Conservation (phyloP, 257 asterid genomes). For the Anisodus tanguticus region DNA sequence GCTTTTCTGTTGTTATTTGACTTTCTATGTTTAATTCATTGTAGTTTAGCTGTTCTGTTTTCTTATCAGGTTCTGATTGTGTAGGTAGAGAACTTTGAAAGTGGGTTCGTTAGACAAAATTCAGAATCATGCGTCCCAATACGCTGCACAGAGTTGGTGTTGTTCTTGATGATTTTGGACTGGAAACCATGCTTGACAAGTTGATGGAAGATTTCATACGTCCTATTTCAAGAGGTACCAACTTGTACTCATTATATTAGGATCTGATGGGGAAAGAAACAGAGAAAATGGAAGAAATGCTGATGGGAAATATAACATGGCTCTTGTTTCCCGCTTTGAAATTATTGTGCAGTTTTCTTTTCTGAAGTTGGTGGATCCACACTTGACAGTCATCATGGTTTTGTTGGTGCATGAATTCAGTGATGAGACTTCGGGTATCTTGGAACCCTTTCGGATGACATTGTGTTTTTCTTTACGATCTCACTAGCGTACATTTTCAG, state of each 20-base stretch:
- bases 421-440: no score
- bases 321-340: constrained; percentile 16
- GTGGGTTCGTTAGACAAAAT: no score
- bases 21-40: constrained; percentile 30
- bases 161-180: no score
- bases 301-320: background rate
- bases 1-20: constrained; percentile 29
- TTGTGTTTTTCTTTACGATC: constrained; percentile 21
- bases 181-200: no score
- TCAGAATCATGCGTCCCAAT: no score
- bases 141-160: no score
- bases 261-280: no score
- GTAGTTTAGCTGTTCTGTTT: constrained; percentile 43
- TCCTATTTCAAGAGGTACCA: no score
- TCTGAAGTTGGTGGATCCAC: constrained; percentile 87
- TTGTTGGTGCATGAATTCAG: constrained; percentile 41
- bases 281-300: background rate
- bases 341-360: constrained; percentile 68
- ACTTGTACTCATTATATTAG: no score
- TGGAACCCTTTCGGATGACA: background rate
- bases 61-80: constrained; percentile 53
- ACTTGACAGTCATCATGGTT: constrained; percentile 92
- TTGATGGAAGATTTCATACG: no score
- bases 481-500: constrained; percentile 47
- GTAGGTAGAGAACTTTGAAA: background rate